These are phyloP conservation scores for Xanthoconium stramineum DNA, from an alignment of 768 basidiomycete genomes.

Conservation along the genomic window DNA sequence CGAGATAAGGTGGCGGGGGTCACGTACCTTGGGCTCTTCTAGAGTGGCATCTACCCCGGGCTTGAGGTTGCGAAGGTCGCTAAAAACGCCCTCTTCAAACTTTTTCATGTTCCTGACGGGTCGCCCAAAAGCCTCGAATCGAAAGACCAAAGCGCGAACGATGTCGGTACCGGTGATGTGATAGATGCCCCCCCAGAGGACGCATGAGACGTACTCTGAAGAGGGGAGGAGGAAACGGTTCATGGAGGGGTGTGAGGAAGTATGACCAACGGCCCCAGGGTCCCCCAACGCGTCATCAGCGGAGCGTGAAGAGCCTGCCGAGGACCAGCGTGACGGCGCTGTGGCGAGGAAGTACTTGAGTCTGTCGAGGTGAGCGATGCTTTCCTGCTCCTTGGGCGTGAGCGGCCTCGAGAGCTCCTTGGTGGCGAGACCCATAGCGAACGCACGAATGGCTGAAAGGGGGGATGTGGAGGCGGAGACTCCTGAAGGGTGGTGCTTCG, in stretches of 20 bases:
- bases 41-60: slow-evolving; percentile 89
- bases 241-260: slow-evolving; percentile 70
- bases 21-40: slow-evolving; percentile 90
- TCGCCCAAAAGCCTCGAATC: slow-evolving; percentile 89
- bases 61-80: slow-evolving; percentile 89
- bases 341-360: slow-evolving; percentile 90
- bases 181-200: slow-evolving; percentile 87
- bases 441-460: slow-evolving; percentile 15
- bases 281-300: slow-evolving; percentile 15
- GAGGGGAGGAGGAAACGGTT: slow-evolving; percentile 86
- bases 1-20: neutral
- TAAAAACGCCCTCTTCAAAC: slow-evolving; percentile 96
- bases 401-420: slow-evolving; percentile 45
- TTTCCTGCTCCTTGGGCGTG: slow-evolving; percentile 61
- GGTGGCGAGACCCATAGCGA: slow-evolving; percentile 26
- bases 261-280: slow-evolving; percentile 34
- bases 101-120: slow-evolving; percentile 94
- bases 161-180: slow-evolving; percentile 98
- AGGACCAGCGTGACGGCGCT: slow-evolving; percentile 72
- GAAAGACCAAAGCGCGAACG: slow-evolving; percentile 90
- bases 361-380: slow-evolving; percentile 70
- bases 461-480: slow-evolving; percentile 3
- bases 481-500: slow-evolving; percentile 12
- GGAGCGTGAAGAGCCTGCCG: slow-evolving; percentile 31
- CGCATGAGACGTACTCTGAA: slow-evolving; percentile 86